These are phyloP conservation scores for Tylopilus plumbeoviolaceoides DNA, from an alignment of 768 basidiomycete genomes.

Conservation along the genomic window DNA sequence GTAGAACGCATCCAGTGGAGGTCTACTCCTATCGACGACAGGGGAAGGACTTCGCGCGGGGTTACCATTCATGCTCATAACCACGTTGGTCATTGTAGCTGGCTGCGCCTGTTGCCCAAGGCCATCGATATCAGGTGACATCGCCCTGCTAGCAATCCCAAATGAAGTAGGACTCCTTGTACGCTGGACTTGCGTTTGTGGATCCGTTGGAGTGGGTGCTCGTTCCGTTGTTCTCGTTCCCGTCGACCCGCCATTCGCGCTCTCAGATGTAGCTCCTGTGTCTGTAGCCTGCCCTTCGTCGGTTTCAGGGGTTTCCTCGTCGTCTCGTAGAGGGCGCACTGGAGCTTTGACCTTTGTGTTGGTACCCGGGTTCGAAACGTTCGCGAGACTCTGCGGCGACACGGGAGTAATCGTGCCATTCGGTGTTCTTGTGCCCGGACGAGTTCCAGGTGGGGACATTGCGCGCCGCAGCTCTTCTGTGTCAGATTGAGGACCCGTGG, in stretches of 20 bases:
- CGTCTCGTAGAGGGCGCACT: conserved; percentile 44
- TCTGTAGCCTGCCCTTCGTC: conserved; percentile 52
- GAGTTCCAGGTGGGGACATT: conserved; percentile 54
- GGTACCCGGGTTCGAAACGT: conserved; percentile 3
- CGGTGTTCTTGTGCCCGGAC: conserved; percentile 38
- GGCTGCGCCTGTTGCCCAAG: conserved; percentile 24
- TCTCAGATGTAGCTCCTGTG: conserved; percentile 44
- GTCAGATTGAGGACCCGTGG: conserved; percentile 45
- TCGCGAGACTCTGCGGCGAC: conserved; percentile 9
- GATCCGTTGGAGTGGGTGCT: conserved; percentile 50
- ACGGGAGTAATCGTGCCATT: conserved; percentile 19
- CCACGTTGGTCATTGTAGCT: conserved; percentile 52
- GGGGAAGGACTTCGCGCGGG: conserved; percentile 56
- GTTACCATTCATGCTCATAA: conserved; percentile 48
- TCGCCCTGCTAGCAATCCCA: conserved; percentile 44
- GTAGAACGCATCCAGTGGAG: conserved; percentile 63
- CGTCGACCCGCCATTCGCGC: conserved; percentile 24
- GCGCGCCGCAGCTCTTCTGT: conserved; percentile 60
- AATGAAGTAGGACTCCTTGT: conserved; percentile 58
- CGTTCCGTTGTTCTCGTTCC: conserved; percentile 37
- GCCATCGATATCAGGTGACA: conserved; percentile 48
- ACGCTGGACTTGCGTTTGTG: conserved; percentile 30
- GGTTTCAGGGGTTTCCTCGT: conserved; percentile 36
- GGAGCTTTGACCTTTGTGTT: conserved; percentile 52
- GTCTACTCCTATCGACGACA: conserved; percentile 48